Evolutionary conservation across 2,329 filamentous ascomycete genomes (phyloP).

Genomic region (Gnomoniopsis sp.): DNA sequence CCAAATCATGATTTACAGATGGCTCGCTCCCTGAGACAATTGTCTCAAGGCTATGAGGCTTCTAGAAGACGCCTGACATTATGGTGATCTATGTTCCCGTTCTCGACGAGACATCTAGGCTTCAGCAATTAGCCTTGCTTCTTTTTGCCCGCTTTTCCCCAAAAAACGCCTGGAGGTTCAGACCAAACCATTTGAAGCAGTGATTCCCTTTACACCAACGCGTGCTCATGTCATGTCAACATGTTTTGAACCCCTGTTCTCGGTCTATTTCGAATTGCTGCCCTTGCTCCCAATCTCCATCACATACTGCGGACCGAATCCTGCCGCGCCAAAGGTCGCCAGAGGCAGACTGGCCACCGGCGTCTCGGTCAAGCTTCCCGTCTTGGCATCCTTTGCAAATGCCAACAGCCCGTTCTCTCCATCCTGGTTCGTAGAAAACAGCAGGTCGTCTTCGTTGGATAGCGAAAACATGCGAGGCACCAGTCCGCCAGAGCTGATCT

Average conservation of each 20-base stretch:
- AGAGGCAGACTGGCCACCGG: slow-evolving; percentile 26
- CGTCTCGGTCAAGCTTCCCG: slow-evolving; percentile 28
- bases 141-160: no score
- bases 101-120: no score
- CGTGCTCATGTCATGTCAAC: not conserved
- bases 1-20: no score
- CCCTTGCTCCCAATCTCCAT: slow-evolving; percentile 8
- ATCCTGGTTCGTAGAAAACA: slow-evolving; percentile 47
- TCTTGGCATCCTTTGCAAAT: slow-evolving; percentile 28
- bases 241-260: not conserved
- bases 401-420: slow-evolving; percentile 38
- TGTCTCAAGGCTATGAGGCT: no score
- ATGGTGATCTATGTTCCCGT: no score
- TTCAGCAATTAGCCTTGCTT: no score
- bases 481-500: slow-evolving; percentile 32
- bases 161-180: no score
- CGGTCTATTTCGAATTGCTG: not conserved
- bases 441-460: slow-evolving; percentile 29
- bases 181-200: not conserved
- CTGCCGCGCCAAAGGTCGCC: slow-evolving; percentile 26
- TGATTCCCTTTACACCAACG: not conserved
- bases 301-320: slow-evolving; percentile 31
- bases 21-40: no score
- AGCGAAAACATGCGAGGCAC: slow-evolving; percentile 47
- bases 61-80: no score